Evolutionary conservation across 2,329 filamentous ascomycete genomes (phyloP), one percentile per base, ranked within the genome.

Genomic region (Tolypocladium cylindrosporum): DNA sequence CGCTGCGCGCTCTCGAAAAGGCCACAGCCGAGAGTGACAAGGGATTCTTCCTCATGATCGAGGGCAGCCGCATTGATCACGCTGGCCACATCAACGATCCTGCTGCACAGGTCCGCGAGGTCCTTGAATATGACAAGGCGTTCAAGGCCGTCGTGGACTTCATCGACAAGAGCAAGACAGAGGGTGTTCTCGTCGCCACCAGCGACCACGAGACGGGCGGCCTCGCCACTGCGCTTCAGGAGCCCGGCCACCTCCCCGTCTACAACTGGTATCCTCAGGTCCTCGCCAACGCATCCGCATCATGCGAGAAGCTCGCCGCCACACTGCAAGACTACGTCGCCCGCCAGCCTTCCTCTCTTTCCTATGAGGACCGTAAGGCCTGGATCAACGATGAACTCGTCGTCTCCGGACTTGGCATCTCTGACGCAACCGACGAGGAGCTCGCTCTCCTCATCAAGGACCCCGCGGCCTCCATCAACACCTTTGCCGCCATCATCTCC

Each of bases 31-130:
- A 92, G 68, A 91, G 84, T 61, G 91, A 97, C 48, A 86, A 95
- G 72, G 94, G 94, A 5, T 99, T 97, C 79, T 99, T 99, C 75
- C 79, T 99, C 65, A 96, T 99, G 93, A 95, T 99, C 61, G 94
- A 99, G 73, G 94, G 92, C 5, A 96, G 90, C 66, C 83, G 94
- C 48, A 97, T 99, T 66, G 94, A 99, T 68, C 94, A 99, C 70
- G 93, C 94, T 4, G 94, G 91, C 8, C 90, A 94, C 69, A 83
- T 82, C 62, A 94, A 94, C 65, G 90, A 94, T 65, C 89, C 90
- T 0, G 89, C 88, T 11, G 88, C 90, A 1, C 90, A 94, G 68
- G 90, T 93, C 13, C 87, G 90, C 64, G 94, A 99, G 73, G 93
- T 99, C 0, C 79, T 97, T n/a, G 93, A 91, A 55, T 99, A 96